Percentiles rank a stretch among this genome's conserved stretches.
phyloP scores from a whole-genome alignment of 2,329 filamentous ascomycete genomes.

The Lachnellula suecica region DNA sequence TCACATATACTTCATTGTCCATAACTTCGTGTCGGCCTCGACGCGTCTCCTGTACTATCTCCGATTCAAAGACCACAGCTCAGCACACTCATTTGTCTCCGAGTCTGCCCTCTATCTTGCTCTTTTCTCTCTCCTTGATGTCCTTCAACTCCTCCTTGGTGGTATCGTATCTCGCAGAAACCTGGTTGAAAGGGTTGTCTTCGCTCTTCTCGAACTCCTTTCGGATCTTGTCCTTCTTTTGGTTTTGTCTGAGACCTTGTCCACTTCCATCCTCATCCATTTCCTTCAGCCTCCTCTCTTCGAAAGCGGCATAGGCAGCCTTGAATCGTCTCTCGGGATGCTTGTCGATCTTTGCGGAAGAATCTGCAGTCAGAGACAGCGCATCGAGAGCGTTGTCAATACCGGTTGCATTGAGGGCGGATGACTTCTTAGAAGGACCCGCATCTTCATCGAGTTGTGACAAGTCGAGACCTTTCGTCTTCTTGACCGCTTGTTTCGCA shows the following conservation, averaged over 20 bases:
- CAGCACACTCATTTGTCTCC: slow-evolving; percentile 33
- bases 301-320: slow-evolving; percentile 79
- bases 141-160: slow-evolving; percentile 72
- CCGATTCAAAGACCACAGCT: not conserved
- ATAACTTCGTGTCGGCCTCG: not conserved
- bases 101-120: slow-evolving; percentile 73
- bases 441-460: slow-evolving; percentile 68
- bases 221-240: slow-evolving; percentile 78
- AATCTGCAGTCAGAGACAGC: slow-evolving; percentile 60
- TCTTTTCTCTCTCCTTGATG: slow-evolving; percentile 64
- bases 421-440: slow-evolving; percentile 37
- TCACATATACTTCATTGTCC: not conserved
- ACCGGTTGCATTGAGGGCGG: slow-evolving; percentile 74
- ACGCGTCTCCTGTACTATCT: not conserved
- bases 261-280: slow-evolving; percentile 77
- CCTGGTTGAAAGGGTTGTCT: slow-evolving; percentile 95
- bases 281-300: slow-evolving; percentile 78
- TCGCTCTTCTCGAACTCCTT: slow-evolving; percentile 95
- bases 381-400: slow-evolving; percentile 95
- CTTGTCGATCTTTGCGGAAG: slow-evolving; percentile 71
- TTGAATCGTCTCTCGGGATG: slow-evolving; percentile 88
- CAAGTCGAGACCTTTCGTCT: slow-evolving; percentile 70
- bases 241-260: slow-evolving; percentile 73
- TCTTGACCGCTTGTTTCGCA: slow-evolving; percentile 66
- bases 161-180: slow-evolving; percentile 72